phyloP scores from a whole-genome alignment of 441 rosid genomes.

The Jatropha podagrica region DNA sequence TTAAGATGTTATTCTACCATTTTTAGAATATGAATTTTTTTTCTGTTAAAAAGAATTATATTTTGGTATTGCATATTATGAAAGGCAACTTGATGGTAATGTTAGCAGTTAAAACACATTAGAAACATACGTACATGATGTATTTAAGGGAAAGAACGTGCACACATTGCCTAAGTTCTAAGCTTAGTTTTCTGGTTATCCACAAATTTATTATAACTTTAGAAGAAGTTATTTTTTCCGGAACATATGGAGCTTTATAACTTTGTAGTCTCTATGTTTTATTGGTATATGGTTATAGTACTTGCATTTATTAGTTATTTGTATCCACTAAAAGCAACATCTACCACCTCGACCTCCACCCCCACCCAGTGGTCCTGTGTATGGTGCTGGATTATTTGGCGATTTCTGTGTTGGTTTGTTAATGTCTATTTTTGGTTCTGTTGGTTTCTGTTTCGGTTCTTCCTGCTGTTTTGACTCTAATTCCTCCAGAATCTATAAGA shows the following conservation, averaged over 20 bases:
- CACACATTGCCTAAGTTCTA: no score
- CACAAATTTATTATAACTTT: no score
- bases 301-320: no score
- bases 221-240: no score
- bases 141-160: constrained; percentile 1
- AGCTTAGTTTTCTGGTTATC: no score
- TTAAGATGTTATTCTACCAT: constrained; percentile 9
- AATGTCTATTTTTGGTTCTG: no score
- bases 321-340: no score
- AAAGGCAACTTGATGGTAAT: constrained; percentile 2
- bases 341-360: background rate
- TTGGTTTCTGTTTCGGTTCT: constrained; percentile 13
- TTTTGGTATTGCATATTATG: background rate
- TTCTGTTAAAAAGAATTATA: background rate
- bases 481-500: constrained; percentile 4
- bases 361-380: background rate
- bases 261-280: no score
- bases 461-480: constrained; percentile 1
- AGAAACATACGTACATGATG: constrained; percentile 20
- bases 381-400: background rate
- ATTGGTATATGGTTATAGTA: no score
- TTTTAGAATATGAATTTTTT: background rate
- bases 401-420: no score
- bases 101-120: background rate
- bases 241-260: no score